Base-by-base conservation (phyloP, 495 filamentous ascomycete genomes). In the Cudoniella acicularis region DNA sequence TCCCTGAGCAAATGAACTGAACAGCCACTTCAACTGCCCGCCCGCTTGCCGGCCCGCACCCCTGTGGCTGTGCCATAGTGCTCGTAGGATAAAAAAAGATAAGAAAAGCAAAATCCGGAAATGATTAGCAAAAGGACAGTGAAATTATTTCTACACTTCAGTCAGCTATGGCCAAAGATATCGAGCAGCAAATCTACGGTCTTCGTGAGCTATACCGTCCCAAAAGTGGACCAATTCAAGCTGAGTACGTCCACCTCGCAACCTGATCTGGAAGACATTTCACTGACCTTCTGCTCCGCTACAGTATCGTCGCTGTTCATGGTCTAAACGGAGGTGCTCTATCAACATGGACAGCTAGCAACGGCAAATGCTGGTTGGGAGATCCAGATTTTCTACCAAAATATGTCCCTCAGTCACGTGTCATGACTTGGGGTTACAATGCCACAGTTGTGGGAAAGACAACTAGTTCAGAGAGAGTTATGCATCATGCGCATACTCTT, bases 401-500 rank as follows among this genome's bases (percentile, higher is more conserved):
- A 41, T 64, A 71, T 26, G 56, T 71, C 22, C 30, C 45, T n/a
- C 51, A 53, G 23, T 62, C 68, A 25, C 63, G 69, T 40, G 60
- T 71, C 43, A 52, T 71, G 16, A 54, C 48, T 10, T 71, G 61
- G 57, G 68, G 69, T 17, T 71, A 71, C 55, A 68, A 71, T 43
- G 67, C 69, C 1, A 64, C 57, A 47, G 59, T 71, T 17, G 56
- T 52, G n/a, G 54, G 53, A 17, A 67, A 67, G 24, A 54, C 49
- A 27, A 62, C 65, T 6, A 65, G 62, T 20, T 58, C 65, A 24
- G 62, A 68, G 54, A 50, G 59, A 49, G 57, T 70, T 52, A 50
- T 70, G 48, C 69, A 72, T 46, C 69, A 72, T 58, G 69, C 69
- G 36, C 66, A 69, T 30, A 72, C 69, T n/a, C 48, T 72, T 18